Evolutionary conservation across 1,284 basidiomycete species (phyloP).

Genomic region (Porodaedalea pini): DNA sequence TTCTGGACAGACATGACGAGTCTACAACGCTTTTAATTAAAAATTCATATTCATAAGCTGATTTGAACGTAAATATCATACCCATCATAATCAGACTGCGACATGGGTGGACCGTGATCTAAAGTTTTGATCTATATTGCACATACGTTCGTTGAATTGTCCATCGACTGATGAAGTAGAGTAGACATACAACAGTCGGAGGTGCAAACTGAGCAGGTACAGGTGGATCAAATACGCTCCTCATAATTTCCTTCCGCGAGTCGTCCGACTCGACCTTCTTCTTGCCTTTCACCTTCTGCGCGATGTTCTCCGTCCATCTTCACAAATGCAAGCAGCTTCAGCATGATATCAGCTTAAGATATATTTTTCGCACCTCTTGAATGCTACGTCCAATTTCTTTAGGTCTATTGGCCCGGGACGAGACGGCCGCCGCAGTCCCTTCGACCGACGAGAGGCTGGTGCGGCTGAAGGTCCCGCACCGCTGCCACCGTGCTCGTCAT

Average conservation of each 20-base stretch:
- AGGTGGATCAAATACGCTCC: conserved; percentile 73
- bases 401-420: conserved; percentile 69
- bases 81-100: conserved; percentile 64
- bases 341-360: too few species aligned
- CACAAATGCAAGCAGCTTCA: too few species aligned
- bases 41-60: background rate
- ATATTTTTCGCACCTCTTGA: conserved; percentile 55
- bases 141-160: conserved; percentile 1
- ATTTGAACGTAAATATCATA: conserved; percentile 35
- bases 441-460: conserved; percentile 32
- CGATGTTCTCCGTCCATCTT: conserved; percentile 82
- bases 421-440: conserved; percentile 43
- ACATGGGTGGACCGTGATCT: conserved; percentile 74
- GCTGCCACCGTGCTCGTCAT: conserved; percentile 32
- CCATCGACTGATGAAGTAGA: background rate
- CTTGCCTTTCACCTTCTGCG: conserved; percentile 75
- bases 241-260: conserved; percentile 67
- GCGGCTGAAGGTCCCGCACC: conserved; percentile 33
- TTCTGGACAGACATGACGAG: conserved; percentile 61
- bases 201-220: conserved; percentile 33
- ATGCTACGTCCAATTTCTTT: conserved; percentile 72
- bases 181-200: conserved; percentile 37
- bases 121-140: conserved; percentile 60
- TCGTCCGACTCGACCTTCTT: conserved; percentile 63
- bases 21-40: conserved; percentile 36